Evolutionary conservation across 305 asterid species (phyloP), one percentile per base, ranked within the genome.

Genomic region (Fraxinus velutina): DNA sequence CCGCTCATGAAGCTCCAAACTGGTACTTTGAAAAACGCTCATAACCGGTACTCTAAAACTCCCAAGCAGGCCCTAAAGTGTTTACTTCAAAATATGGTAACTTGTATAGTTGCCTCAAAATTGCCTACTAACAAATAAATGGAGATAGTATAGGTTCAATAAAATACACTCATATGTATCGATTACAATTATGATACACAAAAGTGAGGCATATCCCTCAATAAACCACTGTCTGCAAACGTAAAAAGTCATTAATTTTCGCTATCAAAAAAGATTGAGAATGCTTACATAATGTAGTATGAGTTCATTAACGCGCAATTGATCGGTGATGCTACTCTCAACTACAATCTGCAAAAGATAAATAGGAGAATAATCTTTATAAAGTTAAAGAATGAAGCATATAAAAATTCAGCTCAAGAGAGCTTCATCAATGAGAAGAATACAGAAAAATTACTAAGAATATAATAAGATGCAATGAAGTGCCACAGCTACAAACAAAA

Each of bases 301-400:
- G 85, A 93, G 97, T 84, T 96, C 98, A 0, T 95, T 88, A 84
- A 94, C 95, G 5, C 93, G 93, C 88, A 90, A 70, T 83, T 94
- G 99, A 90, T 94, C 97, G 7, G 98, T 87, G 86, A 92, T 91
- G 84, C 98, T 94, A 90, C 97, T 89, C 85, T 93, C 99, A 50
- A 82, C 88, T 86, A 94, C 89, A 81, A 90, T 90, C 98, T 96
- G 94, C 87, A 88, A 79, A 84, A 79, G 44, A 52, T 82, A 64
- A 79, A 70, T 8, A 75, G 27, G 47, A 19, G 66, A 8, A 77
- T 83, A 52, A 75, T 80, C 57, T 30, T 13, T 60, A 21, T 0
- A 82, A 36, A 50, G 66, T 50, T 50, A 81, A 71, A 44, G 68
- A 82, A 80, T 52, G 77, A 80, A 70, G 55, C 42, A 52, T 50